A percentile compares a stretch with the other conserved stretches of the same genome.
Evolutionary conservation across 2,329 filamentous ascomycete species (phyloP).

Genomic region (Sporothrix dimorphospora): DNA sequence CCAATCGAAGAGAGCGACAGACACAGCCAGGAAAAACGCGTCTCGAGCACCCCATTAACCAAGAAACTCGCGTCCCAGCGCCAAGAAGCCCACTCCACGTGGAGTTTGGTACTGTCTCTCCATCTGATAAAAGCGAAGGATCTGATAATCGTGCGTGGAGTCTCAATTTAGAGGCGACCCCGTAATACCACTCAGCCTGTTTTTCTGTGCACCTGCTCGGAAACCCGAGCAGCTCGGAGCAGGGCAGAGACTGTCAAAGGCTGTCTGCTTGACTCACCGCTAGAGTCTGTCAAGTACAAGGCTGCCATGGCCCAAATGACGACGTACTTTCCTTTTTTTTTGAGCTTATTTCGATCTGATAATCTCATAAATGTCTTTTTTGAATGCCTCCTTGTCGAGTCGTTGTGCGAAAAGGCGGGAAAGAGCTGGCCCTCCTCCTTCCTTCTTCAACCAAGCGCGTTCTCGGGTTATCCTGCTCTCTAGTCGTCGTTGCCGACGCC

Average conservation of each 20-base stretch:
- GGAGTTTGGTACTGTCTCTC: not conserved
- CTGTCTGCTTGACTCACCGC: constrained; percentile 9
- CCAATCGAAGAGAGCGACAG: not conserved
- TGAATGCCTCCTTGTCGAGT: not conserved
- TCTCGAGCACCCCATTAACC: not conserved
- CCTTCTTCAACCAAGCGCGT: not conserved
- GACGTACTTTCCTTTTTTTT: not conserved
- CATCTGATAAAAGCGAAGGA: constrained; percentile 30
- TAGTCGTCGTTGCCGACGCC: not conserved
- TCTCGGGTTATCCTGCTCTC: not conserved
- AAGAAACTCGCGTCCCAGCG: not conserved
- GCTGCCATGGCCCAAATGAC: not conserved
- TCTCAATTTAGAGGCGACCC: constrained; percentile 6
- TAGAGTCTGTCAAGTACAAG: not conserved
- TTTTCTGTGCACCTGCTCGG: constrained; percentile 5
- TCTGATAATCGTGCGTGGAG: constrained; percentile 28
- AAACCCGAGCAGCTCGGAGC: constrained; percentile 11
- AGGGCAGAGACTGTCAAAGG: not conserved
- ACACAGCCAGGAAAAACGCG: not conserved
- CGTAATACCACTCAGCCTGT: not conserved
- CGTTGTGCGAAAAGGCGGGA: not conserved
- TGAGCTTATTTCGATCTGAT: not conserved
- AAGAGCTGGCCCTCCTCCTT: not conserved
- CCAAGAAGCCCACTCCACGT: constrained; percentile 9
- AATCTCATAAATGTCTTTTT: not conserved